Conservation (phyloP, 78 protist species). For the Dictyostelium purpureum region DNA sequence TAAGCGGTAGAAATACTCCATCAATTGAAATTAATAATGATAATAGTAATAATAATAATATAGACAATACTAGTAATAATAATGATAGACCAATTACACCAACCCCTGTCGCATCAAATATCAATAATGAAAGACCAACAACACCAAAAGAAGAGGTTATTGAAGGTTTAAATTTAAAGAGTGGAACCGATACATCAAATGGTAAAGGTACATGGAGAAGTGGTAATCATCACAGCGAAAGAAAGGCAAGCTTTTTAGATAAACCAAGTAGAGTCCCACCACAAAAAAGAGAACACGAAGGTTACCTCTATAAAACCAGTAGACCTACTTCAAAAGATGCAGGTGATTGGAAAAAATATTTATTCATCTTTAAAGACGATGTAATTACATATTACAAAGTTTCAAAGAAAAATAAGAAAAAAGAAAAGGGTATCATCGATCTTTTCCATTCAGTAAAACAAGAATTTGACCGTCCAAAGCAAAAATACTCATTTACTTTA, state of each 20-base stretch:
- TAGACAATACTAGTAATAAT: background rate
- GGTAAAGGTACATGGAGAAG: constrained; percentile 51
- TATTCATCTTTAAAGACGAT: constrained; percentile 46
- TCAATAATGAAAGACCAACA: background rate
- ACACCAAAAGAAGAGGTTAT: background rate
- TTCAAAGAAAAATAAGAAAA: constrained; percentile 18
- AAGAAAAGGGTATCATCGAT: constrained; percentile 64
- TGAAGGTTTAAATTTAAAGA: background rate
- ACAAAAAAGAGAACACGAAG: constrained; percentile 30
- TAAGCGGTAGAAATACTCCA: background rate
- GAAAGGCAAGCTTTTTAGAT: constrained; percentile 37
- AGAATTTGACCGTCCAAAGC: constrained; percentile 57
- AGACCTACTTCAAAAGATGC: constrained; percentile 32
- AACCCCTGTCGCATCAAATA: background rate
- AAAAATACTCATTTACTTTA: constrained; percentile 50
- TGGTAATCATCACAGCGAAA: background rate
- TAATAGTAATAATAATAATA: background rate
- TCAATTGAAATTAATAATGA: background rate
- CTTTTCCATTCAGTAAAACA: constrained; percentile 6
- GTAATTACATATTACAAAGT: constrained; percentile 34
- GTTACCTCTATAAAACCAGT: constrained; percentile 27
- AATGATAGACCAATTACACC: background rate
- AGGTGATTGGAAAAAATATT: constrained; percentile 61
- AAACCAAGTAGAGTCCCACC: constrained; percentile 9
- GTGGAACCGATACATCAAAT: constrained; percentile 8